Evolutionary conservation across 139 green algal genomes (phyloP), one percentile per base, ranked within the genome.

Genomic region (Coelastrella sp.): DNA sequence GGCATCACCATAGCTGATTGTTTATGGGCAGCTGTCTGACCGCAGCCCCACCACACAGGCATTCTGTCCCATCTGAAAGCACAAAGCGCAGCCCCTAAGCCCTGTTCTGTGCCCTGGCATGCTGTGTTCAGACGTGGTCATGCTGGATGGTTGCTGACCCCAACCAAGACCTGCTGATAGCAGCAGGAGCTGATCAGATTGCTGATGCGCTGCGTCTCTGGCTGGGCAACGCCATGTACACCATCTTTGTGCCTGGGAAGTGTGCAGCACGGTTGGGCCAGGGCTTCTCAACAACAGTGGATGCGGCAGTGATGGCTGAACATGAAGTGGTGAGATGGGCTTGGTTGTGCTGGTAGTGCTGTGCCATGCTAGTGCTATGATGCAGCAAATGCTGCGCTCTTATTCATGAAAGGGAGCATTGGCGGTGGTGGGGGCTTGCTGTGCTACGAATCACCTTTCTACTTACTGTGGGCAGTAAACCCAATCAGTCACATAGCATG

Each of bases 261-360:
- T 94, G 59, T 73, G 88, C 92, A 0, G 89, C 94, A 7, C 86
- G 94, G 32, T 83, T 96, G 80, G 94, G 94, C 10, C 94, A 95
- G 86, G 93, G 84, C 87, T 96, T 95, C 94, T 93, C 89, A 61
- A 91, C 64, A 23, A 93, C 91, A 8, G 79, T 89, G 3, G 83
- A 92, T 58, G 85, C 22, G 13, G 71, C 85, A 78, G 3, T 47
- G 7, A 32, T 88, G 64, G 13, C 64, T 20, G 8, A 88, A 14
- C 80, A 85, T 5, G 56, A 85, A 20, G 10, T 68, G 80, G 80
- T 85, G 20, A 74, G 80, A 5, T 14, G 20, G 17, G 64, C 16
- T 11, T 71, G 64, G 13, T 11, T 14, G 11, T 71, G 3, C 3
- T 14, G 16, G 64, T 14, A 71, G 2, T 71, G 64, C 13, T 71